These are phyloP conservation scores for Somion occarium DNA, from an alignment of 1,284 basidiomycete species.

Conservation along the genomic window DNA sequence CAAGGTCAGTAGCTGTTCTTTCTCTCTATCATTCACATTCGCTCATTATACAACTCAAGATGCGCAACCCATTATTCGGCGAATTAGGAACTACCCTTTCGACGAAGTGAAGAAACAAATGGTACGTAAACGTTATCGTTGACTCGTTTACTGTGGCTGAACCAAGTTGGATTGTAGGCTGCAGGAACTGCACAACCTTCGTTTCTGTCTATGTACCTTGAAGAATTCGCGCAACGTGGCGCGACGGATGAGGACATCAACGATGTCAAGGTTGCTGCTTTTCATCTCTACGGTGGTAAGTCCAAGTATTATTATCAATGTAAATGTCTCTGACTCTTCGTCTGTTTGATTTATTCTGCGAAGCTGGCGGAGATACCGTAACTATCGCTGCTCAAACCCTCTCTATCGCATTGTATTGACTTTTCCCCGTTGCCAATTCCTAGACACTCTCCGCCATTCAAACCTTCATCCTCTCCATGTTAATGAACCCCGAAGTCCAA, in stretches of 20 bases:
- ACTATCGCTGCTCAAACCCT: too few species aligned
- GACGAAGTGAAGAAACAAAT: constrained; percentile 17
- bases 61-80: neutral
- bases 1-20: constrained; percentile 2
- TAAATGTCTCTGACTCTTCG: constrained; percentile 73
- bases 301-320: constrained; percentile 62
- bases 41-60: constrained; percentile 33
- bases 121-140: constrained; percentile 13
- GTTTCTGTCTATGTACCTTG: constrained; percentile 15
- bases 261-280: neutral
- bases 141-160: neutral
- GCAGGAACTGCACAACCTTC: constrained; percentile 16
- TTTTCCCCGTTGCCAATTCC: neutral
- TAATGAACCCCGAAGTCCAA: constrained; percentile 12
- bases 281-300: constrained; percentile 3
- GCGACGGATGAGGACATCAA: constrained; percentile 13
- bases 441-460: constrained; percentile 6
- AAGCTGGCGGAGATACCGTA: constrained; percentile 15
- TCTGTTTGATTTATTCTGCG: constrained; percentile 58
- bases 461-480: constrained; percentile 13
- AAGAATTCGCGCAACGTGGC: constrained; percentile 16
- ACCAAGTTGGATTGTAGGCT: constrained; percentile 5
- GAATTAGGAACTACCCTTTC: constrained; percentile 18
- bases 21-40: neutral
- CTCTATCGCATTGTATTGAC: neutral